Percentiles rank a stretch among this genome's conserved stretches.
Conservation (phyloP, 2,329 filamentous ascomycete species). For the Stachybotrys elegans region DNA sequence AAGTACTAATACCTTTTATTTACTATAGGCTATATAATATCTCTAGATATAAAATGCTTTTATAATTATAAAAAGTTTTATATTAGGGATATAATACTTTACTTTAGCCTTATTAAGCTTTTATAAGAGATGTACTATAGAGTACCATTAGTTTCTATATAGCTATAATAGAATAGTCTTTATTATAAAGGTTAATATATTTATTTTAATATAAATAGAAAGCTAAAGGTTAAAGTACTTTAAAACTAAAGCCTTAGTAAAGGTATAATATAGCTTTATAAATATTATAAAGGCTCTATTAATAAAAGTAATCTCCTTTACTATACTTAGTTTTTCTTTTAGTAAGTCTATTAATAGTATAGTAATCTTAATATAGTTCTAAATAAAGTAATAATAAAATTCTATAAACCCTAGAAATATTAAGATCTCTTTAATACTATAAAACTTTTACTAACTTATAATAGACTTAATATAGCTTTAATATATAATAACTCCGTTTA, state of each 20-base stretch:
- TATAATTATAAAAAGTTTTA: background rate
- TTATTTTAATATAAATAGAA: background rate
- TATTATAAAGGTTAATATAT: background rate
- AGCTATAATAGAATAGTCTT: background rate
- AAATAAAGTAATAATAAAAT: background rate
- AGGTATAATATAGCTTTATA: background rate
- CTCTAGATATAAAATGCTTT: background rate
- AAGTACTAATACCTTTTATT: background rate
- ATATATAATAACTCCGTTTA: background rate
- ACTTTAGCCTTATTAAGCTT: background rate
- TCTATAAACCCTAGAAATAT: background rate
- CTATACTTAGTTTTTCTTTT: background rate
- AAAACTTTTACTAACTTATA: background rate
- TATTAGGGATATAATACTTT: background rate
- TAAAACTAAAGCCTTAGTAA: background rate
- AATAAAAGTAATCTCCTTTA: background rate
- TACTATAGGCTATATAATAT: background rate
- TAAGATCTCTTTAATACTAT: background rate
- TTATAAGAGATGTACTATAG: background rate
- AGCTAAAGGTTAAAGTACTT: background rate
- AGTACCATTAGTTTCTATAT: background rate
- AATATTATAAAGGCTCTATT: background rate
- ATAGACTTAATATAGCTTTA: background rate
- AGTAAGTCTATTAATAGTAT: background rate
- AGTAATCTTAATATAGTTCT: background rate